Evolutionary conservation across 2,329 filamentous ascomycete species (phyloP).

Genomic region (Phyllachora maydis): DNA sequence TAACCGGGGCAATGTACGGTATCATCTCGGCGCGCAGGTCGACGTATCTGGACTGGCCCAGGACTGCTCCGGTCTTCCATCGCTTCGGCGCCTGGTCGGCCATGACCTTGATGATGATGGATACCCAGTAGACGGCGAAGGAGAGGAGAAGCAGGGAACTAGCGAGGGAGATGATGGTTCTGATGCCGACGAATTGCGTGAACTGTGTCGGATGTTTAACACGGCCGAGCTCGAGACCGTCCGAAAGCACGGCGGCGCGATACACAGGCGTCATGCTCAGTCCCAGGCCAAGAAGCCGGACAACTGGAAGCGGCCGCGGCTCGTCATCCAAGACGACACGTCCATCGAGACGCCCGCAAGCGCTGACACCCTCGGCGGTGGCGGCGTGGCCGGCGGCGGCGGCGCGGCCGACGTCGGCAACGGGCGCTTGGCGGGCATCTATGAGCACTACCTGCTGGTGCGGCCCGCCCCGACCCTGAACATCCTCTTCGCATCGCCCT

Average conservation of each 20-base stretch:
- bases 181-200: conserved; percentile 40
- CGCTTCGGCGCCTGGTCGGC: conserved; percentile 26
- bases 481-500: conserved; percentile 49
- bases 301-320: conserved; percentile 18
- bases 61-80: conserved; percentile 43
- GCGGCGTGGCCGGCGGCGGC: not conserved
- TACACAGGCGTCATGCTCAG: conserved; percentile 24
- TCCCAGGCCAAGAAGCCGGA: conserved; percentile 18
- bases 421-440: conserved; percentile 18
- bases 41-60: conserved; percentile 50
- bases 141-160: conserved; percentile 7
- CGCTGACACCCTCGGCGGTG: too few relatives aligned
- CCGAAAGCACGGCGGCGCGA: conserved; percentile 38
- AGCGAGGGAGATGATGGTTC: conserved; percentile 1
- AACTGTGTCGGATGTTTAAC: conserved; percentile 51
- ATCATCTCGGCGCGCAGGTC: conserved; percentile 51
- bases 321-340: conserved; percentile 17
- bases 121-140: conserved; percentile 9
- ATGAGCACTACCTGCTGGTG: conserved; percentile 40
- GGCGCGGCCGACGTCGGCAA: conserved; percentile 4
- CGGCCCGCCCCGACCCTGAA: conserved; percentile 43
- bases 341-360: conserved; percentile 1
- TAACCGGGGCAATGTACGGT: conserved; percentile 42
- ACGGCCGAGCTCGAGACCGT: conserved; percentile 44
- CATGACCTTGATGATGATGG: conserved; percentile 11